Percentiles rank a stretch among this genome's conserved stretches.
Conservation (phyloP, 148 eudicot species). For the Dianthus caryophyllus region DNA sequence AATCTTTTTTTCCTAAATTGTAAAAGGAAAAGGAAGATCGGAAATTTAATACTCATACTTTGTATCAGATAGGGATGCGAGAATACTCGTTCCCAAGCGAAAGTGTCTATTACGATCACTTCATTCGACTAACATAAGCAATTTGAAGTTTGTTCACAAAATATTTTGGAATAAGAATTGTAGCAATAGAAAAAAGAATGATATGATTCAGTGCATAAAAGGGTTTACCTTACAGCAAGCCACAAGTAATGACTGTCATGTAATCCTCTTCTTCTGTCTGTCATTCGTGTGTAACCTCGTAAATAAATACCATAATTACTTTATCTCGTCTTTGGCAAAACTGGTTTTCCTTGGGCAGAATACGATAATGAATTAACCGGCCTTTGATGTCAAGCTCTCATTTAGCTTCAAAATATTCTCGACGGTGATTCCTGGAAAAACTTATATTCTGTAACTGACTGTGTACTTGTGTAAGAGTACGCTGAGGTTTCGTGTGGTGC, state of each 20-base stretch:
- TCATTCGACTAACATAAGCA: no score
- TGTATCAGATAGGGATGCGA: no score
- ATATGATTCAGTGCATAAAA: not conserved
- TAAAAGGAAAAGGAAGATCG: no score
- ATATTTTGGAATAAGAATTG: no score
- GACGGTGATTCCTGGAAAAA: not conserved
- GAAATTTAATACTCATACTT: no score
- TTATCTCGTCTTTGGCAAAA: constrained; percentile 7
- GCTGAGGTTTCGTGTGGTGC: not conserved
- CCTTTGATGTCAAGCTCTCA: not conserved
- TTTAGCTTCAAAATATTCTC: not conserved
- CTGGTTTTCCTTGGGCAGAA: not conserved
- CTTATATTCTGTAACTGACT: not conserved
- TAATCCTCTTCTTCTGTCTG: not conserved
- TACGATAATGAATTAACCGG: constrained; percentile 1
- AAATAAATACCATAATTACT: not conserved
- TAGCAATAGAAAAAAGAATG: not conserved
- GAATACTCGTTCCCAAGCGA: no score
- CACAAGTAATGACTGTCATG: not conserved
- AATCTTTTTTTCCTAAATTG: no score
- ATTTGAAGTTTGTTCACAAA: no score
- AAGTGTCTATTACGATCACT: no score
- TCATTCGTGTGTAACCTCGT: not conserved
- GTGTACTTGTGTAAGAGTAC: not conserved
- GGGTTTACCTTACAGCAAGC: not conserved